A percentile compares a stretch with the other conserved stretches of the same genome.
phyloP scores from a whole-genome alignment of 768 basidiomycete genomes.

The Phanerodontia chrysosporium region DNA sequence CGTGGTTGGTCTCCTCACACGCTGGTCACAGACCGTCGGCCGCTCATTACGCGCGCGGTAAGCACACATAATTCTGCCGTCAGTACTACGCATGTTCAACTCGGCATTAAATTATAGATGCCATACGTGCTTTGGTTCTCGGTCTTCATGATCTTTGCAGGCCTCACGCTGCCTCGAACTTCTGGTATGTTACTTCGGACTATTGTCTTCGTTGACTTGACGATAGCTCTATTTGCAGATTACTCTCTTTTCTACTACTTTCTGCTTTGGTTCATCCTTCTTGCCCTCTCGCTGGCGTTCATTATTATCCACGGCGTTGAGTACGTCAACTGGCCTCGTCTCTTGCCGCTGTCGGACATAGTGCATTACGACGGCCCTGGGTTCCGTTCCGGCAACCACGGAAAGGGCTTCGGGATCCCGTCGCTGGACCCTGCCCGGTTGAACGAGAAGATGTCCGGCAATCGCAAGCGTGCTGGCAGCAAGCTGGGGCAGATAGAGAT shows the following conservation, averaged over 20 bases:
- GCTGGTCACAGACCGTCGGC: conserved; percentile 73
- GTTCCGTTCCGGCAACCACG: conserved; percentile 70
- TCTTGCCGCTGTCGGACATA: conserved; percentile 72
- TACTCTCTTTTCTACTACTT: conserved; percentile 85
- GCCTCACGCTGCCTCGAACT: conserved; percentile 79
- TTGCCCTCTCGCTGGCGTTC: conserved; percentile 59
- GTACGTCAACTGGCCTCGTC: conserved; percentile 92
- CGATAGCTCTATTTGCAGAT: conserved; percentile 40
- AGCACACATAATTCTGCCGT: conserved; percentile 24
- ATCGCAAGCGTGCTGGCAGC: conserved; percentile 27
- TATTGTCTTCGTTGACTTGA: conserved; percentile 7
- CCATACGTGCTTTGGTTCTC: conserved; percentile 81
- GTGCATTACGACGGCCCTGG: conserved; percentile 90
- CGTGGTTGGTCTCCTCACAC: conserved; percentile 65
- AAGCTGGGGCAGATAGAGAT: conserved; percentile 73
- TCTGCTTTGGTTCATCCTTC: conserved; percentile 69
- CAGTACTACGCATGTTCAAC: neutral
- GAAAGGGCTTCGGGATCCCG: conserved; percentile 59
- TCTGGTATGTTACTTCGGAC: conserved; percentile 54
- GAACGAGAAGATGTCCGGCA: conserved; percentile 34
- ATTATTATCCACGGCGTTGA: conserved; percentile 86
- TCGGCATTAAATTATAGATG: conserved; percentile 45
- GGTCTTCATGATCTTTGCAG: conserved; percentile 83
- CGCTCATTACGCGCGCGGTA: conserved; percentile 82
- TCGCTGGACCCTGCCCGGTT: conserved; percentile 31